Evolutionary conservation across 2,329 filamentous ascomycete species (phyloP), one percentile per base, ranked within the genome.

Genomic region (Colletotrichum sansevieriae): DNA sequence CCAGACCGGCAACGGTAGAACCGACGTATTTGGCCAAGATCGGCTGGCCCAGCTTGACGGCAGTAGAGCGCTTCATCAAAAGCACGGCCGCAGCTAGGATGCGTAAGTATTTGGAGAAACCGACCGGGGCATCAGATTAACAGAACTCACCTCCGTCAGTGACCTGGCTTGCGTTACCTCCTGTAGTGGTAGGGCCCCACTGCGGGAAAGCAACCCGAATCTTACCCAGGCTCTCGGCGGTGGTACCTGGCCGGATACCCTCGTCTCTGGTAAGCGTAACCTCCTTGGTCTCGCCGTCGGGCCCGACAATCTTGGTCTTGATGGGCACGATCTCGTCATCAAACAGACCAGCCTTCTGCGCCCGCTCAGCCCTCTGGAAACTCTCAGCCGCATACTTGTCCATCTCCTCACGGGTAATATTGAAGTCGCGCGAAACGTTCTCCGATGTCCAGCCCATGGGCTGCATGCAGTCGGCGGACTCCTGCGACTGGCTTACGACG

Each of bases 361-460:
- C 95, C 47, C 81, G 85, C 84, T 99, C 96, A 33, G 96, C 96
- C 55, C 94, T 88, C 72, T 90, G 88, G 85, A 94, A 99, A 52
- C 91, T 94, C 83, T 97, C 94, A 10, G 92, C 92, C 0, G 96
- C 93, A 79, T 90, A 98, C 73, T 87, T 84, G 81, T 99, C 96
- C 83, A 98, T 93, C 78, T 83, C 82, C 77, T 95, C 90, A 70
- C 96, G 89, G 2, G 88, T 83, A 78, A 99, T 91, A 77, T 91
- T 88, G 80, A 98, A 98, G 82, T 98, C 96, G 56, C 89, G 89
- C 74, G 91, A 94, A 33, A 99, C 94, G 78, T 98, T 98, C 85
- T 99, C 96, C 68, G 92, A 95, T 3, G 96, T 99, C 88, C 97
- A 97, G 22, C 96, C 96, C 96, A 99, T 99, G 73, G 95, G 92